Evolutionary conservation across 441 rosid genomes (phyloP), one percentile per base, ranked within the genome.

Genomic region (Breynia disticha): DNA sequence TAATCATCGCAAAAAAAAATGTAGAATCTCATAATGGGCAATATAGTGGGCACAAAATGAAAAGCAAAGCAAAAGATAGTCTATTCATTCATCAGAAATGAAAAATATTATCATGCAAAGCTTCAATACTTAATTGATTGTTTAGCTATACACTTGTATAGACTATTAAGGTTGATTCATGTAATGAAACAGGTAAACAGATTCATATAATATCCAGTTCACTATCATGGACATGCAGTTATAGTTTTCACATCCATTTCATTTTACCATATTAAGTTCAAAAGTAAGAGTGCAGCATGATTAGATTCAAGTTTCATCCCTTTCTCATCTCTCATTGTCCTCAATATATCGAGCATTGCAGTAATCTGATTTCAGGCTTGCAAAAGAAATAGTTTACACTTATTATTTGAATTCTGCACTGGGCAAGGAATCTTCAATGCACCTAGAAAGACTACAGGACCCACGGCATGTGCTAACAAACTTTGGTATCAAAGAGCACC

Each of bases 381-480:
- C 35, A 28, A 28, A 28, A 28, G 35, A 9, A 51, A 55, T 61
- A 42, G 5, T 11, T 68, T 11, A 48, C 55, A 53, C 38, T 11
- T 39, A 37, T 39, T 9, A 41, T 15, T 3, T 11, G 3, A 15
- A 15, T 11, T 6, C 3, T 41, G 13, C 44, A 41, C n/a, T 41
- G 44, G 22, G 35, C 39, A 20, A 38, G 41, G 58, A 56, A 17
- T 46, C 44, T 11, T 41, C 48, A 58, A 52, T 7, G 22, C 54
- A 62, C 12, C 44, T 37, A 24, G n/a, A n/a, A 44, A 44, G 43
- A 28, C 18, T 18, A 16, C 1, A 54, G 60, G 67, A 48, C 67
- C 62, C 70, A 52, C 49, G 14, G 65, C 76, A 71, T 62, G 69
- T 68, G 70, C 53, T 28, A 50, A 60, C 48, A 46, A 57, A 50